phyloP scores from a whole-genome alignment of 2,329 filamentous ascomycete genomes.

The Penicillium sp. region DNA sequence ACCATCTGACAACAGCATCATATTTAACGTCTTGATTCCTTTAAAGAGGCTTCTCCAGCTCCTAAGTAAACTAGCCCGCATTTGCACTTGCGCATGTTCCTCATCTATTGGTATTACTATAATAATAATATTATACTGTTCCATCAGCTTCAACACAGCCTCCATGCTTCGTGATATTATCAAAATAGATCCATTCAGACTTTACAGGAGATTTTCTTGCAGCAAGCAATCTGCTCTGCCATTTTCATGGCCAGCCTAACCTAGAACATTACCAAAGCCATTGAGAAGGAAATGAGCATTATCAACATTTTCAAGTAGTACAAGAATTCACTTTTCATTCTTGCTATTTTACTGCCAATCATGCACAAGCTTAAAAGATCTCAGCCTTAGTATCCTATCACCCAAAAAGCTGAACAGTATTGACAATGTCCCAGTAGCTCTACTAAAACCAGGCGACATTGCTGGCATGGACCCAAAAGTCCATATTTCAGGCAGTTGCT shows the following conservation, averaged over 20 bases:
- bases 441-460: slow-evolving; percentile 32
- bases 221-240: too few species aligned
- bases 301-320: slow-evolving; percentile 27
- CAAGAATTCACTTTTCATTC: slow-evolving; percentile 20
- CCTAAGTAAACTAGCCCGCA: too few species aligned
- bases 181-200: slow-evolving; percentile 15
- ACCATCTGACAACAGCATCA: too few species aligned
- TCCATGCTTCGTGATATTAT: slow-evolving; percentile 17
- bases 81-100: too few species aligned
- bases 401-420: slow-evolving; percentile 25
- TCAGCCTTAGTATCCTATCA: slow-evolving; percentile 28
- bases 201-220: slow-evolving; percentile 19
- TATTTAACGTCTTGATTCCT: too few species aligned
- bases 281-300: slow-evolving; percentile 17
- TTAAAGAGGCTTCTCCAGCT: too few species aligned
- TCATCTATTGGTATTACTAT: too few species aligned
- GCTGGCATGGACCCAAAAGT: slow-evolving; percentile 39
- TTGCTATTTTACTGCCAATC: slow-evolving; percentile 20
- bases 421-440: slow-evolving; percentile 32
- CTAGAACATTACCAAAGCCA: too few species aligned
- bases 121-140: slow-evolving; percentile 12
- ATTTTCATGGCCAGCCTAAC: background rate
- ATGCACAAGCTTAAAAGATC: slow-evolving; percentile 26
- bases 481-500: slow-evolving; percentile 23
- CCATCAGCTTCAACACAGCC: slow-evolving; percentile 6